These are phyloP conservation scores for Beauveria sp. DNA, from an alignment of 2,329 filamentous ascomycete genomes.

Conservation along the genomic window DNA sequence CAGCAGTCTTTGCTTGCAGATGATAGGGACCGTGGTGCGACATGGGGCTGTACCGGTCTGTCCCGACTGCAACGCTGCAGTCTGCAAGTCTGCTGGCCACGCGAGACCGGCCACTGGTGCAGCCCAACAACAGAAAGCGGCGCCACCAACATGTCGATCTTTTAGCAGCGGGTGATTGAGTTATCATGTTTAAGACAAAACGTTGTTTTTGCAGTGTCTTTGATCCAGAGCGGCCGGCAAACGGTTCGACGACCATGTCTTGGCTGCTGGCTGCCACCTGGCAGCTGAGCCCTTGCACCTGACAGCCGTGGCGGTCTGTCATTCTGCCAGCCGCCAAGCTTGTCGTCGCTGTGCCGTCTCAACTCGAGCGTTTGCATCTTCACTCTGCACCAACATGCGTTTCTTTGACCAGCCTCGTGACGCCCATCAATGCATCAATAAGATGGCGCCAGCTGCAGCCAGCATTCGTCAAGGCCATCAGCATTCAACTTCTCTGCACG, in stretches of 20 bases:
- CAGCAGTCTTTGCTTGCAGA: background rate
- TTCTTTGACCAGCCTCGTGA: background rate
- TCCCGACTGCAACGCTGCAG: conserved; percentile 2
- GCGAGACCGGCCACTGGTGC: background rate
- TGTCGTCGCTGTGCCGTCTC: background rate
- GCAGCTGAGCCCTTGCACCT: conserved; percentile 2
- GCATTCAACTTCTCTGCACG: background rate
- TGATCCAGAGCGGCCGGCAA: background rate
- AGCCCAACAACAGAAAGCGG: background rate
- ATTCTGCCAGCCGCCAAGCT: background rate
- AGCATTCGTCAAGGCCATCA: background rate
- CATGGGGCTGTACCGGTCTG: background rate
- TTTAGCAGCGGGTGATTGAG: conserved; percentile 1
- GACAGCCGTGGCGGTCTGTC: background rate
- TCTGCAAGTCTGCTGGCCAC: background rate
- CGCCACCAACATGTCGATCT: conserved; percentile 5
- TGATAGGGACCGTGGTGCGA: background rate
- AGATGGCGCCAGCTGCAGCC: background rate
- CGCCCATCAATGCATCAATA: background rate
- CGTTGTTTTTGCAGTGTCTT: conserved; percentile 1
- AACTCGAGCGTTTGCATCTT: background rate
- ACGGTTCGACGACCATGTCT: background rate
- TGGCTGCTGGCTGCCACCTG: background rate
- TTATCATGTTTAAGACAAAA: conserved; percentile 3
- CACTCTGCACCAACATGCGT: background rate